A percentile compares a stretch with the other conserved stretches of the same genome.
Evolutionary conservation across 306 rosid genomes (phyloP).

Genomic region (Crataegus laevigata): DNA sequence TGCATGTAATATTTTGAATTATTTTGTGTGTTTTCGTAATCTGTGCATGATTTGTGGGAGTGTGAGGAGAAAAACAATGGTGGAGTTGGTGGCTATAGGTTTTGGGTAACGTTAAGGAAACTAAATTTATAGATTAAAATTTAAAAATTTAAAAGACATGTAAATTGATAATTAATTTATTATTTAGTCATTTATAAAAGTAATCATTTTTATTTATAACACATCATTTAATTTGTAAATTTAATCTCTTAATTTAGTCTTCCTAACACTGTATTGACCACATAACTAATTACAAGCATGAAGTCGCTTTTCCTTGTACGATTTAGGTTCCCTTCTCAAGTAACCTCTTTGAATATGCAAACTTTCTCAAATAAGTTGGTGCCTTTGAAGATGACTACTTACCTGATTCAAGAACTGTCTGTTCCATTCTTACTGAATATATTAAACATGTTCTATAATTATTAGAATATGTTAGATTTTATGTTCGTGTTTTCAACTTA

Average conservation of each 20-base stretch:
- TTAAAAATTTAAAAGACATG: no score
- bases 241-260: no score
- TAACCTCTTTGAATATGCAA: conserved; percentile 41
- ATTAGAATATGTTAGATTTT: background rate
- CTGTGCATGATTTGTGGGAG: background rate
- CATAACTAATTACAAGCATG: conserved; percentile 69
- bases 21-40: background rate
- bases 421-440: background rate
- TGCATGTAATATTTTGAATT: background rate
- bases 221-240: no score
- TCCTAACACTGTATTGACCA: conserved; percentile 31
- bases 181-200: no score
- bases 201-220: accelerated
- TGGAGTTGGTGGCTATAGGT: conserved; percentile 9
- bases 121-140: no score
- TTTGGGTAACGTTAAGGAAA: background rate
- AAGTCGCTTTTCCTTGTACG: conserved; percentile 79
- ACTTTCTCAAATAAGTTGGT: conserved; percentile 34
- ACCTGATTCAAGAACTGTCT: conserved; percentile 26
- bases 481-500: background rate
- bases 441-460: background rate
- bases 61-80: background rate
- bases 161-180: no score
- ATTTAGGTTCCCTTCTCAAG: conserved; percentile 54
- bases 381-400: conserved; percentile 47